A percentile compares a stretch with the other conserved stretches of the same genome.
These are phyloP conservation scores for Ascochyta rabiei DNA, from an alignment of 2,329 filamentous ascomycete species.

Conservation along the genomic window DNA sequence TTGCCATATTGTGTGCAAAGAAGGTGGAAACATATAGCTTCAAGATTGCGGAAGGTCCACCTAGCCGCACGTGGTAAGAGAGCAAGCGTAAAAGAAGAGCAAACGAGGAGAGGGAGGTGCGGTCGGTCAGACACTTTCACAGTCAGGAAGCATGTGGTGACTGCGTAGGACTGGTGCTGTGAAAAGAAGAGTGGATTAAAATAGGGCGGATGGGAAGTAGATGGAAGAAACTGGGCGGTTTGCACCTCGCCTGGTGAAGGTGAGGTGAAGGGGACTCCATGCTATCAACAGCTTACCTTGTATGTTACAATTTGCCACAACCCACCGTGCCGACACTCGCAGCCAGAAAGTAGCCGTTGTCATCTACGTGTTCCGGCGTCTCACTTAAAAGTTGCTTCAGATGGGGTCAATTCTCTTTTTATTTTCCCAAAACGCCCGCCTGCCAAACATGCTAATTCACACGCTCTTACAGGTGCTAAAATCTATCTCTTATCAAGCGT, in stretches of 20 bases:
- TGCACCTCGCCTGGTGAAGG: conserved; percentile 4
- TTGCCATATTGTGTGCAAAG: conserved; percentile 32
- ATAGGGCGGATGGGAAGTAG: neutral
- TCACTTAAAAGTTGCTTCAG: neutral
- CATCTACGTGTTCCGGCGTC: neutral
- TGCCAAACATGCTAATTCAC: conserved; percentile 22
- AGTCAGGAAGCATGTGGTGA: neutral
- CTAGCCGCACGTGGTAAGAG: neutral
- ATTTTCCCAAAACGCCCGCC: conserved; percentile 39
- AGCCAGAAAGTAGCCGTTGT: too few relatives aligned
- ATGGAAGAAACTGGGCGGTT: neutral
- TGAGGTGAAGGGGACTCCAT: neutral
- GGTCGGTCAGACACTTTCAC: neutral
- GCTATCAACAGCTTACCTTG: neutral
- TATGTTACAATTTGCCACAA: neutral
- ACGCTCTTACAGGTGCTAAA: conserved; percentile 40
- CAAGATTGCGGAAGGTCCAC: conserved; percentile 18
- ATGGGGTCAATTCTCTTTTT: conserved; percentile 28
- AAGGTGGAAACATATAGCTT: conserved; percentile 17
- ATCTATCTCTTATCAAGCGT: conserved; percentile 21
- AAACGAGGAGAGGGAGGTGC: conserved; percentile 1
- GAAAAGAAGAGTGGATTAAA: neutral
- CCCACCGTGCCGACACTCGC: too few relatives aligned
- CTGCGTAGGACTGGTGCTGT: neutral
- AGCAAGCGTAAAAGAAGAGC: too few relatives aligned